Evolutionary conservation across 2,329 filamentous ascomycete genomes (phyloP).

Genomic region (Beauveria bassiana): DNA sequence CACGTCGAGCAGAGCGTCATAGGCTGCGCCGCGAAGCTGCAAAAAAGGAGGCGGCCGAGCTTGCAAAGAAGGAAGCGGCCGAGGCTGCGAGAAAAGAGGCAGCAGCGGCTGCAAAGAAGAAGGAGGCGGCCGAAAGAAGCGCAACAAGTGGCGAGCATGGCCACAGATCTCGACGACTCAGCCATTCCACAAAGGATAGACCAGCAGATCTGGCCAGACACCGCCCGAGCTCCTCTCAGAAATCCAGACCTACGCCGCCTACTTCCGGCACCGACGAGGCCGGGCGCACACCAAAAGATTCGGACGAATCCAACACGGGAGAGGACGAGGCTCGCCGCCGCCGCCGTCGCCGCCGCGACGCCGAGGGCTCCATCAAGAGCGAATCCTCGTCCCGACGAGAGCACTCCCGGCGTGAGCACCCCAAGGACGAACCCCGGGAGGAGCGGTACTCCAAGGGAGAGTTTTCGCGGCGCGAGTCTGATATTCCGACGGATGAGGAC

Average conservation of each 20-base stretch:
- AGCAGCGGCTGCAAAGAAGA: not conserved
- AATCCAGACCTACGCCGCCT: not conserved
- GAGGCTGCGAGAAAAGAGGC: conserved; percentile 5
- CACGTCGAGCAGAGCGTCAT: not conserved
- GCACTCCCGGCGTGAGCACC: not conserved
- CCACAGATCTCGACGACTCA: conserved; percentile 32
- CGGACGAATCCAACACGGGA: not conserved
- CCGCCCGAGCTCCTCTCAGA: not conserved
- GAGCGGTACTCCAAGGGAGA: not conserved
- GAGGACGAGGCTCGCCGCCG: conserved; percentile 8
- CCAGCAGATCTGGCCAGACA: conserved; percentile 13
- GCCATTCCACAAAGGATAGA: conserved; percentile 28
- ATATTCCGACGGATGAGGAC: conserved; percentile 13
- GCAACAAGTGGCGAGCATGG: conserved; percentile 9
- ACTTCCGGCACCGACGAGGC: conserved; percentile 3
- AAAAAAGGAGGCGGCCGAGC: not conserved
- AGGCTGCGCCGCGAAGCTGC: conserved; percentile 1
- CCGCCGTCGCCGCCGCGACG: conserved; percentile 3
- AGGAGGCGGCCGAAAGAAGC: not conserved
- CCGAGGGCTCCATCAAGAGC: not conserved
- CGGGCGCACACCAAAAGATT: not conserved
- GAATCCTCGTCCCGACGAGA: not conserved
- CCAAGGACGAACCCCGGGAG: not conserved
- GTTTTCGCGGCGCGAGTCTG: not conserved
- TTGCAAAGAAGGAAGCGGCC: not conserved